Evolutionary conservation across 257 asterid genomes (phyloP).

Genomic region (Solanum etuberosum): DNA sequence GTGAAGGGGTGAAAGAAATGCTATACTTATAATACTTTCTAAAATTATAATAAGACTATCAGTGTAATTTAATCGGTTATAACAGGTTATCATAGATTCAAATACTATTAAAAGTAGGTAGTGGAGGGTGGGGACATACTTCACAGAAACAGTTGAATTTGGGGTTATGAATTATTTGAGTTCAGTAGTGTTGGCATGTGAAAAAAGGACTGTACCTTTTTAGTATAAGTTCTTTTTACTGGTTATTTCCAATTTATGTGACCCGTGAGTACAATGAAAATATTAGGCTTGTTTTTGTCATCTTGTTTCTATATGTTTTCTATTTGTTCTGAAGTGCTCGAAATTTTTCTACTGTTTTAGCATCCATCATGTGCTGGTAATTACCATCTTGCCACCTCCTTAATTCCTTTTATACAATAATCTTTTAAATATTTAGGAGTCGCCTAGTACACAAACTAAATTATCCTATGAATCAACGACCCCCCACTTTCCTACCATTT

Average conservation of each 20-base stretch:
- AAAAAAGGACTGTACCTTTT: constrained; percentile 1
- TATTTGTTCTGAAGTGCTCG: not conserved
- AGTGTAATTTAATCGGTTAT: not conserved
- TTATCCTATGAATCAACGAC: not conserved
- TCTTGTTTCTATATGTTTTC: constrained; percentile 31
- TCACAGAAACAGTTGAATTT: constrained; percentile 5
- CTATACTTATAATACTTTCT: not conserved
- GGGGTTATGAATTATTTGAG: constrained; percentile 19
- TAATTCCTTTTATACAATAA: not conserved
- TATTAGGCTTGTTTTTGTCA: constrained; percentile 33
- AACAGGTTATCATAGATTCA: not conserved
- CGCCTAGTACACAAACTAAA: not conserved
- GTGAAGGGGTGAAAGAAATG: not conserved
- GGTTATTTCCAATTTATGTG: constrained; percentile 25
- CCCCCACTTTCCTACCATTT: not conserved
- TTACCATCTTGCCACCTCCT: not conserved
- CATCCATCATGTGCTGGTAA: constrained; percentile 23
- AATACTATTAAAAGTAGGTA: not conserved
- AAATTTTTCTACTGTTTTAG: constrained; percentile 1
- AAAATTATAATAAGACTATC: not conserved
- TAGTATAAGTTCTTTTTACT: constrained; percentile 10
- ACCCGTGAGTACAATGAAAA: constrained; percentile 56
- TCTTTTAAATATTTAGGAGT: not conserved
- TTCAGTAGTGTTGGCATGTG: constrained; percentile 33
- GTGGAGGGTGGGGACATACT: constrained; percentile 7